Base-by-base conservation (phyloP, 345 rosid species). In the Lepidium aucheri region DNA sequence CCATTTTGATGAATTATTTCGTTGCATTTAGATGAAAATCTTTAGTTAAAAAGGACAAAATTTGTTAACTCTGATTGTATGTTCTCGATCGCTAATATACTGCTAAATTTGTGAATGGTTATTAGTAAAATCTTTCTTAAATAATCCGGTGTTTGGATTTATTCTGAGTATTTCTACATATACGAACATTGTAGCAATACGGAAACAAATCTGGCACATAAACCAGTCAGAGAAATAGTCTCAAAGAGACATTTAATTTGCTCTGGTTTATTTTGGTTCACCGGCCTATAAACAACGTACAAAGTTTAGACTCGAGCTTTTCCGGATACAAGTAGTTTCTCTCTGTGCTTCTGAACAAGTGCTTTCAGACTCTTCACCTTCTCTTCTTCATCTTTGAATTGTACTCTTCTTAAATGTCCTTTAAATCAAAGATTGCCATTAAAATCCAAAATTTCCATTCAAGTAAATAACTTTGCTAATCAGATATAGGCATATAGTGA, bases 321-420 rank as follows among this genome's bases (percentile, higher is more conserved):
- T 11, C 35, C 17, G 26, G 54, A 44, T 26, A 70, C 69, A 45
- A 70, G 51, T 10, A 35, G 43, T 53, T 72, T 33, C 65, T 64
- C 65, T 41, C 73, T 60, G 52, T 74, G 73, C 63, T 67, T 74
- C 58, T 53, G 38, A 60, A 74, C 73, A 60, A 74, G 63, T 53
- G 56, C 68, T 53, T 53, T 30, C 73, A 74, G 53, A n/a, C 8
- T 60, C 63, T 52, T 66, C 3, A 9, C 52, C 32, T 73, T 73
- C 52, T 67, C 77, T 53, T 67, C 68, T 52, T 56, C 43, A 67
- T 67, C 51, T 60, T 67, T 67, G 33, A 74, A 74, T 9, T 74
- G 58, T 6, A 38, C 63, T 74, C 73, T 67, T 67, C 73, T 67
- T 45, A 68, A 36, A 60, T 74, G 77, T 44, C 77, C 77, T 73